Base-by-base conservation (phyloP, 2,329 filamentous ascomycete genomes). In the Calonectria honghensis region DNA sequence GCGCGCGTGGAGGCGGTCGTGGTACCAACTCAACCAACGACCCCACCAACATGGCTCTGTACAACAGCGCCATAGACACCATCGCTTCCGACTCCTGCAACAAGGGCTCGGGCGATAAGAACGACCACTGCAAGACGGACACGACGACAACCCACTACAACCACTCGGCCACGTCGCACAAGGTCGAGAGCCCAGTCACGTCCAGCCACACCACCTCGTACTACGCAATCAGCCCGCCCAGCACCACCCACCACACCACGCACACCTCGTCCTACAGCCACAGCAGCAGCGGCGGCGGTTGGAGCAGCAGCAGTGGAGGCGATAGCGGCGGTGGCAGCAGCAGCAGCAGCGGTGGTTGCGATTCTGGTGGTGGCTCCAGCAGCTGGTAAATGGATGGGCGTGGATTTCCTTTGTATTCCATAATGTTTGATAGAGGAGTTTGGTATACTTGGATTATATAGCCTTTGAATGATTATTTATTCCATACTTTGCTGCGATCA, bases 141-240 rank as follows among this genome's bases (percentile, higher is more conserved):
- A 35, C 32, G 2, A 35, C 32, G 32, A 35, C 32, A 10, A 24
- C 24, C 9, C 35, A 32, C 51, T 16, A 39, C 57, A 59, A 20
- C 35, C 29, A 59, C 29, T 11, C 54, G 29, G 27, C 54, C 20
- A 4, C 14, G 20, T 59, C 54, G 20, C 14, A 52, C 50, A 52
- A 29, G 11, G 50, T 52, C 50, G 24, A 59, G 20, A 37, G 31
- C 20, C 32, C 54, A 11, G 54, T 20, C n/a, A 61, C 54, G 35
- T 39, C 32, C 13, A 63, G 57, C 35, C 57, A 63, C 57, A 41
- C 35, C 3, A 41, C 57, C 1, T 39, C 57, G n/a, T 63, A 63
- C 57, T 63, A 63, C 4, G 57, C 57, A n/a, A 29, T 63, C 18
- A 63, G 24, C 57, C 57, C 57, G 14, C 57, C 57, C n/a, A 61